A percentile compares a stretch with the other conserved stretches of the same genome.
These are phyloP conservation scores for Aspergillus mulundensis DNA, from an alignment of 495 filamentous ascomycete species.

Conservation along the genomic window DNA sequence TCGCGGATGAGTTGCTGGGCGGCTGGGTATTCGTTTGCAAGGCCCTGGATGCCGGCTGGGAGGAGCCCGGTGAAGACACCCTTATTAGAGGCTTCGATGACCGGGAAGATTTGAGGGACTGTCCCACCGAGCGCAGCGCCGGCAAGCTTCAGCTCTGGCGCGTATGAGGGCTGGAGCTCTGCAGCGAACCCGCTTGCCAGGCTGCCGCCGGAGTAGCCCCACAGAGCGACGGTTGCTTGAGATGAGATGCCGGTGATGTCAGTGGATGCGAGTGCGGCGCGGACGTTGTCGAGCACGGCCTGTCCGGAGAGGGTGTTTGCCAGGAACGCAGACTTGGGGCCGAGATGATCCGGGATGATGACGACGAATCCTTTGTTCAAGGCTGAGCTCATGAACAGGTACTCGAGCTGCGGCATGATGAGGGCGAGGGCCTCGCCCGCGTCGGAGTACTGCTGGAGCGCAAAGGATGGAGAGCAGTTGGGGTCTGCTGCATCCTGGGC, in stretches of 20 bases:
- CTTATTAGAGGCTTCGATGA: constrained; percentile 19
- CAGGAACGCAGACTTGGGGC: constrained; percentile 37
- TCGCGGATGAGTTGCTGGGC: constrained; percentile 10
- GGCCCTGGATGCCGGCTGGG: constrained; percentile 18
- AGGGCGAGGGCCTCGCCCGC: constrained; percentile 17
- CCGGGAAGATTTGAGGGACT: constrained; percentile 22
- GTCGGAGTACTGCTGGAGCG: constrained; percentile 15
- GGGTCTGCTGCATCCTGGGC: constrained; percentile 40
- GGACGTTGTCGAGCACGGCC: constrained; percentile 44
- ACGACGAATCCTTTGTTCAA: constrained; percentile 45
- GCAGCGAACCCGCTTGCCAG: constrained; percentile 46
- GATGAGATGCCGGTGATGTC: constrained; percentile 15
- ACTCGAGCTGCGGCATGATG: constrained; percentile 22
- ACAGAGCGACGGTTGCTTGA: constrained; percentile 31
- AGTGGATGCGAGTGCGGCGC: constrained; percentile 33
- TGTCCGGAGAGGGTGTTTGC: constrained; percentile 41
- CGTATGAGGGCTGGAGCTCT: constrained; percentile 45
- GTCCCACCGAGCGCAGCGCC: constrained; percentile 46
- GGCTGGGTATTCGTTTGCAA: constrained; percentile 22
- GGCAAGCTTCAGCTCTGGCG: constrained; percentile 44
- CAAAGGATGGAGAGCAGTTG: constrained; percentile 22
- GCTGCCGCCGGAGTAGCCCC: constrained; percentile 52
- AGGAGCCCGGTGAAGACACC: constrained; percentile 18
- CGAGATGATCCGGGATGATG: constrained; percentile 47
- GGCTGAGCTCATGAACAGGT: constrained; percentile 26